These are phyloP conservation scores for Thermomyces lanuginosus DNA, from an alignment of 2,329 filamentous ascomycete species.

Conservation along the genomic window DNA sequence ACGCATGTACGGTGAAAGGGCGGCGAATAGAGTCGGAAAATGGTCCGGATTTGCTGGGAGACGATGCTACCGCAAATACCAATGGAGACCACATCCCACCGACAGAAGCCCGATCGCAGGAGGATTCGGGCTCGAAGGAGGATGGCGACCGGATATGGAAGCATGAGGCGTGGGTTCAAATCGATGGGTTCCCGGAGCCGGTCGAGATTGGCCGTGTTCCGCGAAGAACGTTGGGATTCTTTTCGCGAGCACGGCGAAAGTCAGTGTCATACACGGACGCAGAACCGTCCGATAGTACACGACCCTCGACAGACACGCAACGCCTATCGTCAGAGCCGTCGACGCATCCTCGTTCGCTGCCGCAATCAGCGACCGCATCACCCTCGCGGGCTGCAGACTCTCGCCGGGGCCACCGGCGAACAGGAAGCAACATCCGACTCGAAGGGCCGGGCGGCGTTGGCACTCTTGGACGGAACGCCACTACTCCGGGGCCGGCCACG, in stretches of 20 bases:
- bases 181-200: conserved; percentile 54
- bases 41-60: conserved; percentile 12
- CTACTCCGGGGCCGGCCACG: conserved; percentile 52
- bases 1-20: conserved; percentile 73
- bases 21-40: conserved; percentile 32
- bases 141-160: conserved; percentile 58
- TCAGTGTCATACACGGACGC: conserved; percentile 47
- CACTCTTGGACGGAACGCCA: conserved; percentile 46
- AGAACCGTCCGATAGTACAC: no score
- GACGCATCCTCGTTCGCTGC: conserved; percentile 14
- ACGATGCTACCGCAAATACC: conserved; percentile 16
- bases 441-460: conserved; percentile 78
- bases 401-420: conserved; percentile 24
- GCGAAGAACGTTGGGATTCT: conserved; percentile 69
- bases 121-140: conserved; percentile 16
- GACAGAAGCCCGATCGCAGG: conserved; percentile 4
- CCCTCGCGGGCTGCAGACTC: conserved; percentile 12
- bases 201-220: conserved; percentile 78
- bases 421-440: conserved; percentile 42
- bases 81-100: conserved; percentile 21
- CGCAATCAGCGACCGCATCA: conserved; percentile 12
- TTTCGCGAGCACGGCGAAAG: conserved; percentile 81
- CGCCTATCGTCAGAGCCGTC: conserved; percentile 13
- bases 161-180: conserved; percentile 75
- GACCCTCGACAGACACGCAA: conserved; percentile 14